phyloP scores from a whole-genome alignment of 2,329 filamentous ascomycete species.

The Neonectria magnoliae region DNA sequence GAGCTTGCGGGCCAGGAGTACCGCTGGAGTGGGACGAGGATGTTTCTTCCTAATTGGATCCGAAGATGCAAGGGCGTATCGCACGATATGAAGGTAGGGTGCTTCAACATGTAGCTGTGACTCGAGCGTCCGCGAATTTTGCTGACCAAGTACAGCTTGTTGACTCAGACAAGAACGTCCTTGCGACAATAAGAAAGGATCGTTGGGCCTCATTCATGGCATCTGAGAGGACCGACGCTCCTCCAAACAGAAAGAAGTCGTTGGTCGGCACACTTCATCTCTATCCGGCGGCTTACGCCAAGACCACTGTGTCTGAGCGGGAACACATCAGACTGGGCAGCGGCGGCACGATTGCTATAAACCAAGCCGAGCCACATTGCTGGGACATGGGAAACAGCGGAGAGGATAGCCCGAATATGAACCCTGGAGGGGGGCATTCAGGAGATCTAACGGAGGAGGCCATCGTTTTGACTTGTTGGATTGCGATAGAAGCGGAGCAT shows the following conservation, averaged over 20 bases:
- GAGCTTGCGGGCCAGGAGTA: constrained; percentile 17
- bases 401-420: not conserved
- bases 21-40: constrained; percentile 22
- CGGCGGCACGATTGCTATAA: not conserved
- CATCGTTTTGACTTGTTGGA: constrained; percentile 24
- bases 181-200: constrained; percentile 23
- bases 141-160: not conserved
- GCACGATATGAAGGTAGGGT: constrained; percentile 22
- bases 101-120: not conserved
- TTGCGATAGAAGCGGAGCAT: constrained; percentile 22
- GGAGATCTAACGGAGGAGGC: constrained; percentile 16
- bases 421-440: not conserved
- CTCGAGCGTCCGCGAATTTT: not conserved
- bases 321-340: not conserved
- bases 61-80: constrained; percentile 18
- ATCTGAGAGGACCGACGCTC: not conserved
- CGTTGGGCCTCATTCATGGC: constrained; percentile 14
- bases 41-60: not conserved
- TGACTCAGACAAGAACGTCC: not conserved
- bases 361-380: not conserved
- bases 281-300: not conserved
- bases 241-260: constrained; percentile 16
- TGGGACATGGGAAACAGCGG: constrained; percentile 2
- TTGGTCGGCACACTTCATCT: constrained; percentile 10
- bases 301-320: not conserved